Percentiles rank a stretch among this genome's conserved stretches.
phyloP scores from a whole-genome alignment of 805 yeast genomes.

The Candida stauntonica region DNA sequence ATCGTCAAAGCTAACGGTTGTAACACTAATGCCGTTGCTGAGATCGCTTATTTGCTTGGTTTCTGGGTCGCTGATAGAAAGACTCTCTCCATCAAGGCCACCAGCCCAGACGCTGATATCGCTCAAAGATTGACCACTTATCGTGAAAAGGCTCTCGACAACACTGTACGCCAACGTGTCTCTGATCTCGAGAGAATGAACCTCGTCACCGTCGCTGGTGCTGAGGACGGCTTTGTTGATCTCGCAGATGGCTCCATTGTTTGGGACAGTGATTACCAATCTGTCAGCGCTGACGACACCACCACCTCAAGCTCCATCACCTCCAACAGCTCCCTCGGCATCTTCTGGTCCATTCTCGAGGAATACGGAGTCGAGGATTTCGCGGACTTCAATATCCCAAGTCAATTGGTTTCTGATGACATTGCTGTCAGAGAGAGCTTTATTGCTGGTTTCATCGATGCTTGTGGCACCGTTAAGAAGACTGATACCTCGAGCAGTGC shows the following conservation, averaged over 20 bases:
- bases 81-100: slow-evolving; percentile 21
- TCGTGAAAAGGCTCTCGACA: too few species aligned
- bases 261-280: too few species aligned
- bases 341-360: not conserved
- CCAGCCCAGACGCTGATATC: slow-evolving; percentile 4
- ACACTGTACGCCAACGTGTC: too few species aligned
- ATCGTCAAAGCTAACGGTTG: slow-evolving; percentile 17
- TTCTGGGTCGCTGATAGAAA: slow-evolving; percentile 37
- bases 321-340: not conserved
- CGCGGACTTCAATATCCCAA: slow-evolving; percentile 33
- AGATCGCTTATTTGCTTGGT: slow-evolving; percentile 39
- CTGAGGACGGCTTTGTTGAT: too few species aligned
- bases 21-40: slow-evolving; percentile 20
- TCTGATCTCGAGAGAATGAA: too few species aligned
- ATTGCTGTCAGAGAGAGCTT: slow-evolving; percentile 39
- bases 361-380: not conserved
- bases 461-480: slow-evolving; percentile 32
- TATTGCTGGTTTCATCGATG: slow-evolving; percentile 41
- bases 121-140: not conserved
- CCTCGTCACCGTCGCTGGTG: too few species aligned
- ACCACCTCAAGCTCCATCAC: too few species aligned
- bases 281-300: too few species aligned
- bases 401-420: slow-evolving; percentile 31
- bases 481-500: slow-evolving; percentile 19
- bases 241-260: too few species aligned